phyloP scores from a whole-genome alignment of 805 yeast species.

The Pichia ethanolica region DNA sequence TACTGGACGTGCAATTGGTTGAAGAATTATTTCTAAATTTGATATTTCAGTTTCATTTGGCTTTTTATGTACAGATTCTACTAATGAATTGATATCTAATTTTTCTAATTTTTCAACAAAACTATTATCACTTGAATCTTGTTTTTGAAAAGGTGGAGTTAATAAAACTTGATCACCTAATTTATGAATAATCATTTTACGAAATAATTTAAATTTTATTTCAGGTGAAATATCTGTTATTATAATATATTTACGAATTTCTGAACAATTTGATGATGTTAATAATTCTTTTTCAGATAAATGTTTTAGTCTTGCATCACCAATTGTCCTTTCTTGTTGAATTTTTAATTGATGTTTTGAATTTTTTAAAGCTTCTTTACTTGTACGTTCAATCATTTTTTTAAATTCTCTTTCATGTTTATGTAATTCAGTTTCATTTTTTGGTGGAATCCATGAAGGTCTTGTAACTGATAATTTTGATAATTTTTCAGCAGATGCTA shows the following conservation, averaged over 20 bases:
- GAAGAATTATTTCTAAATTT: not conserved
- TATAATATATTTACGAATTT: slow-evolving; percentile 28
- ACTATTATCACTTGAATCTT: not conserved
- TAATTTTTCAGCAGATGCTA: slow-evolving; percentile 57
- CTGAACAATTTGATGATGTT: slow-evolving; percentile 26
- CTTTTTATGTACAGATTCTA: not conserved
- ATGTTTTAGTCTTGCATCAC: slow-evolving; percentile 27
- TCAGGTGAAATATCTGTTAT: slow-evolving; percentile 22
- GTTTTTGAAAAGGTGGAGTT: slow-evolving; percentile 4
- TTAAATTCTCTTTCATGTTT: slow-evolving; percentile 52
- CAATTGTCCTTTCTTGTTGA: slow-evolving; percentile 25
- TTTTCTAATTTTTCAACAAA: not conserved
- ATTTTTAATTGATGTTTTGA: slow-evolving; percentile 28
- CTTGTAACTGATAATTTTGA: slow-evolving; percentile 50
- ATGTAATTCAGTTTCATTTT: slow-evolving; percentile 41
- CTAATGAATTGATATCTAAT: not conserved
- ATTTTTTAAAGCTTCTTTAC: slow-evolving; percentile 24
- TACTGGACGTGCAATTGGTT: slow-evolving; percentile 3
- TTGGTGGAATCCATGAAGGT: slow-evolving; percentile 70
- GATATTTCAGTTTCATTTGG: not conserved
- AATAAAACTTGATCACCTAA: not conserved
- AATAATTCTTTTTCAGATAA: slow-evolving; percentile 22
- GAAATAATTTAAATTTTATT: slow-evolving; percentile 16
- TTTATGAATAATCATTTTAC: slow-evolving; percentile 11
- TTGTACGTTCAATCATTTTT: slow-evolving; percentile 28